Base-by-base conservation (phyloP, 768 basidiomycete genomes). In the Tubosaeta sp. region DNA sequence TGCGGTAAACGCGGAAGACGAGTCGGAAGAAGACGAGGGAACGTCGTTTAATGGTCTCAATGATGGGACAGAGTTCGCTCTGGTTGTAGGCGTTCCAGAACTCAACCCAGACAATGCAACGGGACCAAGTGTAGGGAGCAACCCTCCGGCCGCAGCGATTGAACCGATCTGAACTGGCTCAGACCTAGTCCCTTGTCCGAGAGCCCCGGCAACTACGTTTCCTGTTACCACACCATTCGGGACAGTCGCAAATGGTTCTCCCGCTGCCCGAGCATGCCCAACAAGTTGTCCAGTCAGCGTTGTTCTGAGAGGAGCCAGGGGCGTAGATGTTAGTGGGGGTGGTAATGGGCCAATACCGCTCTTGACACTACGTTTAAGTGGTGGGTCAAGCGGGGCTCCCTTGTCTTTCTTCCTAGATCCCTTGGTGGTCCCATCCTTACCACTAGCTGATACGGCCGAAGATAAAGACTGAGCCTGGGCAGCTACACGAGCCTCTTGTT, bases 341-440 rank as follows among this genome's bases (percentile, higher is more conserved):
- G 87, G 85, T 24, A 86, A 65, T 14, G 78, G 78, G 1, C 70
- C 73, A 3, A 75, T 47, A 44, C 85, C 84, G 38, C 79, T 82
- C 58, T 86, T 86, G 5, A 85, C 74, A 56, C 84, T 86, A 52
- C 86, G 76, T 67, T 83, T 87, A 54, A 88, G 70, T 5, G 84
- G 73, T 18, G 86, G 84, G 49, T 88, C 85, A 25, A 77, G 63
- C 3, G 68, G 60, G 3, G 70, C 66, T 10, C 65, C 67, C 62
- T 82, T 87, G 42, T 83, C 83, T 62, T 84, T 87, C 76, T 82
- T 86, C 62, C 72, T 74, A 25, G 68, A 48, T 14, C 44, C 32
- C 54, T 72, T 76, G 8, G 18, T 45, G 3, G 30, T 14, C 18
- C 68, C 60, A 19, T 74, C 76, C 55, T 73, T 74, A 27, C 72